phyloP scores from a whole-genome alignment of 202 grass and related monocot genomes.

The Panicum hallii region DNA sequence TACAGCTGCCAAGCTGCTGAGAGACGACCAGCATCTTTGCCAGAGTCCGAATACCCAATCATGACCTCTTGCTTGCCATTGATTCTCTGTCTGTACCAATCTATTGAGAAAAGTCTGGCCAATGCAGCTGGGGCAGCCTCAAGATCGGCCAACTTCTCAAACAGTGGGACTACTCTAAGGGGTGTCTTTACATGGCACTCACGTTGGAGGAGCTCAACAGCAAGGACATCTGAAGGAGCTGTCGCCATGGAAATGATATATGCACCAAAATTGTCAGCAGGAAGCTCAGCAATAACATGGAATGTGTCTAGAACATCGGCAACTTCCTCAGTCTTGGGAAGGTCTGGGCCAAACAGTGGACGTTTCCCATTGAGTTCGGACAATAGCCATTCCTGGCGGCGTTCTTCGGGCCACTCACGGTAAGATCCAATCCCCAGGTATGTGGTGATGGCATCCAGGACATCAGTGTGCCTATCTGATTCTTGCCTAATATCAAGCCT shows the following conservation, averaged over 20 bases:
- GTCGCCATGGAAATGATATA: conserved; percentile 99
- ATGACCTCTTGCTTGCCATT: conserved; percentile 98
- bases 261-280: conserved; percentile 90
- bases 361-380: conserved; percentile 95
- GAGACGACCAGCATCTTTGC: conserved; percentile 95
- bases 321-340: conserved; percentile 92
- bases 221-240: conserved; percentile 89
- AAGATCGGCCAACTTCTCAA: conserved; percentile 96
- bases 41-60: conserved; percentile 99
- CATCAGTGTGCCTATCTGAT: conserved; percentile 93
- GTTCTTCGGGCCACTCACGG: conserved; percentile 86
- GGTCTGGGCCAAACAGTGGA: conserved; percentile 78
- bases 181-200: conserved; percentile 89
- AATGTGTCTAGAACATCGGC: conserved; percentile 86
- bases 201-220: conserved; percentile 90
- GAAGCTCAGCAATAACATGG: conserved; percentile 90
- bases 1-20: conserved; percentile 98
- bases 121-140: conserved; percentile 88
- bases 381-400: conserved; percentile 86
- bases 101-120: conserved; percentile 80
- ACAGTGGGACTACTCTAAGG: conserved; percentile 89
- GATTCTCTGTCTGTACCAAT: conserved; percentile 88
- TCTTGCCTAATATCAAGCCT: conserved; percentile 98
- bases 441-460: conserved; percentile 83
- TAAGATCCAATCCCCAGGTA: conserved; percentile 90